Conservation (phyloP, 2,329 filamentous ascomycete genomes). For the Westerdykella sp. region DNA sequence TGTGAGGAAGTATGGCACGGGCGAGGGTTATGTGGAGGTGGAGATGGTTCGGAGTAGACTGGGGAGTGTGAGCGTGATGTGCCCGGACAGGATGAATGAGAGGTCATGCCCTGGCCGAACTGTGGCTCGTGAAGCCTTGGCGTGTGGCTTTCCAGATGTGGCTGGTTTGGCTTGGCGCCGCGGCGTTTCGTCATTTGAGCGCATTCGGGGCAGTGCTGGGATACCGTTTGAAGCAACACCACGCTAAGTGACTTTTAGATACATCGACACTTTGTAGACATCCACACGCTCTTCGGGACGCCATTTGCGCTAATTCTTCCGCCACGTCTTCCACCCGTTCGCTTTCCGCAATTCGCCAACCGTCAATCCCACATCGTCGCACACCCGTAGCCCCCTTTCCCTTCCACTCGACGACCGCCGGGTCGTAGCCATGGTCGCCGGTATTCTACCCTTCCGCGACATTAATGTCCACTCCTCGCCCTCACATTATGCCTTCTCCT, state of each 20-base stretch:
- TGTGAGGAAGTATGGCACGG: conserved; percentile 7
- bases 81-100: conserved; percentile 6
- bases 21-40: conserved; percentile 4
- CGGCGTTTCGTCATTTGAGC: conserved; percentile 12
- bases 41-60: conserved; percentile 3
- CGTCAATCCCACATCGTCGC: too few relatives aligned
- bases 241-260: background rate
- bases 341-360: too few relatives aligned
- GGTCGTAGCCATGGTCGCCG: conserved; percentile 39
- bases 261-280: background rate
- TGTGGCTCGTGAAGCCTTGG: conserved; percentile 2
- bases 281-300: background rate
- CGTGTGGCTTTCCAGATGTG: conserved; percentile 2
- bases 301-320: background rate
- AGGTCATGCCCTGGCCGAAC: conserved; percentile 6
- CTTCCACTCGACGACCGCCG: too few relatives aligned
- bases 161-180: background rate
- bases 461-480: conserved; percentile 93
- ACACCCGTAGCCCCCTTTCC: too few relatives aligned
- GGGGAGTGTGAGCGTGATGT: too few relatives aligned
- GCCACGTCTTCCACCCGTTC: background rate
- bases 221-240: conserved; percentile 3
- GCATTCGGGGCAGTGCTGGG: too few relatives aligned
- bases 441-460: conserved; percentile 73
- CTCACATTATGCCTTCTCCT: conserved; percentile 93